Evolutionary conservation across 306 rosid species (phyloP).

Genomic region (Inga leiocalycina): DNA sequence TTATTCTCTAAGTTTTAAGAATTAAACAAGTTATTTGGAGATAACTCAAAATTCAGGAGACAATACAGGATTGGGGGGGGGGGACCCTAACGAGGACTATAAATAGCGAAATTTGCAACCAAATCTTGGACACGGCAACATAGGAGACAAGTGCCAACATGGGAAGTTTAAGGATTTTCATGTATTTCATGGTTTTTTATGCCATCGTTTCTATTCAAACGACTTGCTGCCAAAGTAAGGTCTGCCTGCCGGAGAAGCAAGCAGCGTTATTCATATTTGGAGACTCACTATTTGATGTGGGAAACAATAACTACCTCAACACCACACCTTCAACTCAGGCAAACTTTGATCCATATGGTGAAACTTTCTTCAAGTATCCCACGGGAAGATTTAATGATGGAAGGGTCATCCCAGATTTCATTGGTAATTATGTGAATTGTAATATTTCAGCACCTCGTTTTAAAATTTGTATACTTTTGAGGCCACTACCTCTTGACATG

Average conservation of each 20-base stretch:
- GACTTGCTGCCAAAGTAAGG: neutral
- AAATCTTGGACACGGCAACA: neutral
- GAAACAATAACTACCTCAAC: constrained; percentile 56
- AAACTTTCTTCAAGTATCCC: constrained; percentile 45
- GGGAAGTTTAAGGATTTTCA: neutral
- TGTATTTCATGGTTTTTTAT: neutral
- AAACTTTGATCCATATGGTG: constrained; percentile 45
- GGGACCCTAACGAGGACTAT: neutral
- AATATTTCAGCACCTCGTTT: too few relatives aligned
- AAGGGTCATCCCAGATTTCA: constrained; percentile 43
- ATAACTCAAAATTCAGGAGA: neutral
- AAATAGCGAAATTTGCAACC: neutral
- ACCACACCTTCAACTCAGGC: constrained; percentile 23
- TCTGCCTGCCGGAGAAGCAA: neutral
- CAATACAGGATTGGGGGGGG: too few relatives aligned
- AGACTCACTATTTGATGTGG: constrained; percentile 54
- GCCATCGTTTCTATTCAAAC: neutral
- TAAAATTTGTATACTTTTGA: too few relatives aligned
- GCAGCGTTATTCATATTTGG: constrained; percentile 52
- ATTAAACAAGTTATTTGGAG: neutral
- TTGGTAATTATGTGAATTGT: neutral
- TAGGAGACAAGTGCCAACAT: neutral
- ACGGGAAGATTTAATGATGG: constrained; percentile 51
- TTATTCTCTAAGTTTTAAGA: too few relatives aligned
- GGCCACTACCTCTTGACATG: too few relatives aligned